Conservation (phyloP, 208 protist genomes). For the Trypanosoma cruzi region DNA sequence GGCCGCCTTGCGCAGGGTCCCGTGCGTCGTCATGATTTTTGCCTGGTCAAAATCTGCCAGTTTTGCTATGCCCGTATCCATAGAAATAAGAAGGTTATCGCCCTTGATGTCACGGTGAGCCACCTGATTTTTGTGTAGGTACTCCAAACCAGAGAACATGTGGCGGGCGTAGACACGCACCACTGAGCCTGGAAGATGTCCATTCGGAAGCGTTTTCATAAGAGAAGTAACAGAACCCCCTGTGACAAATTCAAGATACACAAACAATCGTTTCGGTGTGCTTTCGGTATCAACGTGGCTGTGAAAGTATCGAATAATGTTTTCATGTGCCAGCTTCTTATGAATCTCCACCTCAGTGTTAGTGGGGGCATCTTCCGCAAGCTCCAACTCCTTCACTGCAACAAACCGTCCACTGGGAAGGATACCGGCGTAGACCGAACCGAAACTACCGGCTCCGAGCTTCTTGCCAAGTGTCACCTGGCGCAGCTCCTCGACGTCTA, state of each 20-base stretch:
- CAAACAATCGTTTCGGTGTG: constrained; percentile 82
- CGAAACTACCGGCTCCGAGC: constrained; percentile 89
- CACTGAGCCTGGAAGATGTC: constrained; percentile 70
- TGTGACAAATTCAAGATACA: constrained; percentile 94
- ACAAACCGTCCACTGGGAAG: constrained; percentile 88
- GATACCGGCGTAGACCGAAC: constrained; percentile 88
- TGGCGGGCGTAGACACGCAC: constrained; percentile 86
- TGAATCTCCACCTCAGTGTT: constrained; percentile 93
- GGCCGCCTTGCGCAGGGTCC: constrained; percentile 79
- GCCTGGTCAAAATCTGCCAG: constrained; percentile 98
- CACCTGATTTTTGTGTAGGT: constrained; percentile 88
- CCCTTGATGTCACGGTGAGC: constrained; percentile 93
- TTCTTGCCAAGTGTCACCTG: constrained; percentile 88
- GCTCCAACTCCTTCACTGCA: constrained; percentile 88
- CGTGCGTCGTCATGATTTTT: constrained; percentile 91
- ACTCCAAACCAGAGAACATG: constrained; percentile 89
- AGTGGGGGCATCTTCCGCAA: constrained; percentile 76
- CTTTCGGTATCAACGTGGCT: constrained; percentile 80
- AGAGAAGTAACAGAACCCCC: constrained; percentile 90
- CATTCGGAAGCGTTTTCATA: constrained; percentile 86
- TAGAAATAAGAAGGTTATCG: constrained; percentile 93
- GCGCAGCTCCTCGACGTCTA: constrained; percentile 69
- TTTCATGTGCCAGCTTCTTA: constrained; percentile 87
- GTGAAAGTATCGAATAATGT: constrained; percentile 93
- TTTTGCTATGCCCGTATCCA: constrained; percentile 95